phyloP scores from a whole-genome alignment of 2,329 filamentous ascomycete species.

The Blastomyces percursus region DNA sequence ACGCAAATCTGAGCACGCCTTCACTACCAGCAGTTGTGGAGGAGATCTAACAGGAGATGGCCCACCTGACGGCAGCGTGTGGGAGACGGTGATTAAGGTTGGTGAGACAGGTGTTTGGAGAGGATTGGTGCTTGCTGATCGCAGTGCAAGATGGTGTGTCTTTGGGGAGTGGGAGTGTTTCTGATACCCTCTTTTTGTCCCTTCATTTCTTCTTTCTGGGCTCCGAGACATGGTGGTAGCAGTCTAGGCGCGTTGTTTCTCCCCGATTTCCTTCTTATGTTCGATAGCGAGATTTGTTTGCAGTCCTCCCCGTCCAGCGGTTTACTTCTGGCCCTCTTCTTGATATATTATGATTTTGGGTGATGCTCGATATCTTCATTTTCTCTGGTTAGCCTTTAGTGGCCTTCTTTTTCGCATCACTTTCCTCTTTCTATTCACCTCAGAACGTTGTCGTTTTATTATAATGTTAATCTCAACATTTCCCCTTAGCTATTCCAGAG shows the following conservation, averaged over 20 bases:
- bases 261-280: not conserved
- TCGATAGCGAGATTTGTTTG: not conserved
- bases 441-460: not conserved
- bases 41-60: conserved; percentile 27
- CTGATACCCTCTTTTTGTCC: conserved; percentile 22
- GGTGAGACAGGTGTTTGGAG: conserved; percentile 53
- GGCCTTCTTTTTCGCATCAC: not conserved
- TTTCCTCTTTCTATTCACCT: too few species aligned
- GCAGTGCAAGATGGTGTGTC: conserved; percentile 58
- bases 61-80: conserved; percentile 44
- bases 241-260: not conserved
- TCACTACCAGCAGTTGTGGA: conserved; percentile 22
- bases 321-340: not conserved
- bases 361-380: not conserved
- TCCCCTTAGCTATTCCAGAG: not conserved
- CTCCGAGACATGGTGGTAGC: not conserved
- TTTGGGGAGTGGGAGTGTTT: conserved; percentile 56
- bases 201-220: not conserved
- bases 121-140: conserved; percentile 52
- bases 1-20: conserved; percentile 38
- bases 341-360: not conserved
- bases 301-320: not conserved
- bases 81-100: conserved; percentile 59
- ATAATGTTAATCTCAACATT: not conserved
- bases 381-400: not conserved